Conservation (phyloP, 2,329 filamentous ascomycete species). For the Aspergillus carbonarius region DNA sequence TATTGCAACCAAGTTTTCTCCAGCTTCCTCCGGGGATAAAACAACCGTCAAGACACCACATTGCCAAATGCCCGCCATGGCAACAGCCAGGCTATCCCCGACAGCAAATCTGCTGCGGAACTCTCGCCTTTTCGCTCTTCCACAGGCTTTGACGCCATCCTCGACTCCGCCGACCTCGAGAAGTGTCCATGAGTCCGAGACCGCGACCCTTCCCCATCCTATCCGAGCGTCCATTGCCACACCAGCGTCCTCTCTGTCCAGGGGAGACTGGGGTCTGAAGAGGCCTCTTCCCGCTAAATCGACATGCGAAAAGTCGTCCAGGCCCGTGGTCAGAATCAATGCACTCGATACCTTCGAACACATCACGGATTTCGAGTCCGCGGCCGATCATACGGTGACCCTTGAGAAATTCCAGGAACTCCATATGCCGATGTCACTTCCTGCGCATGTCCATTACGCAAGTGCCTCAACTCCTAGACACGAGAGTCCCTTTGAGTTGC, state of each 20-base stretch:
- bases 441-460: constrained; percentile 34
- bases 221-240: constrained; percentile 80
- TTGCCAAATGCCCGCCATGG: constrained; percentile 38
- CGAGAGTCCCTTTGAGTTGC: constrained; percentile 43
- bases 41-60: constrained; percentile 19
- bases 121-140: constrained; percentile 87
- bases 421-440: constrained; percentile 65
- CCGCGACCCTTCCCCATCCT: constrained; percentile 75
- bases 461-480: constrained; percentile 30
- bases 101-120: constrained; percentile 72
- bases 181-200: constrained; percentile 58
- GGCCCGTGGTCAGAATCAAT: constrained; percentile 73
- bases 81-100: constrained; percentile 53
- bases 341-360: constrained; percentile 82
- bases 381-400: constrained; percentile 76
- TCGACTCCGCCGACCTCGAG: constrained; percentile 50
- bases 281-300: constrained; percentile 74
- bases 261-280: constrained; percentile 93
- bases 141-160: constrained; percentile 68
- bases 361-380: constrained; percentile 83
- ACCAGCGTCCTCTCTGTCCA: constrained; percentile 66
- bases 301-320: constrained; percentile 65
- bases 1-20: constrained; percentile 35
- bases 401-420: constrained; percentile 85
- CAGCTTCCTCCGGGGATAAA: constrained; percentile 15